Evolutionary conservation across 495 filamentous ascomycete genomes (phyloP).

Genomic region (Aspergillus mulundensis): DNA sequence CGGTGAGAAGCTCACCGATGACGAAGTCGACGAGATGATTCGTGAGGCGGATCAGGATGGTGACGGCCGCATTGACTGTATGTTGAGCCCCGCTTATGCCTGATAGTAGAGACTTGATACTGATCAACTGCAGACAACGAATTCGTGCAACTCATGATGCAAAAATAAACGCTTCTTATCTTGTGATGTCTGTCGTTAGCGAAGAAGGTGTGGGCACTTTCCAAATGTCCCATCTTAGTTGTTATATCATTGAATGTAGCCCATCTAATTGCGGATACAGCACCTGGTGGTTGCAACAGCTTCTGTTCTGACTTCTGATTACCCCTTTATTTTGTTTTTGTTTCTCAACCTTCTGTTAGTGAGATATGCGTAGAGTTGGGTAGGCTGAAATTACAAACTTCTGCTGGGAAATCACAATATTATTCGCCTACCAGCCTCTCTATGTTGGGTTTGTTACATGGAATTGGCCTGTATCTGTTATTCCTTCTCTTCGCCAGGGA

Average conservation of each 20-base stretch:
- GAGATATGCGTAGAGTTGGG: conserved; percentile 4
- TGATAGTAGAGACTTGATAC: background rate
- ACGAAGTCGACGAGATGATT: conserved; percentile 99
- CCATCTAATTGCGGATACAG: conserved; percentile 23
- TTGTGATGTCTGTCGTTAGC: conserved; percentile 28
- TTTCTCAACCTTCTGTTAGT: background rate
- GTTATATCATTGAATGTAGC: conserved; percentile 30
- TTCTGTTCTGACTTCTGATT: conserved; percentile 23
- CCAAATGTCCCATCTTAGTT: conserved; percentile 22
- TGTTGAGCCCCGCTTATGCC: conserved; percentile 10
- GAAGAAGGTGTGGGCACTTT: conserved; percentile 27
- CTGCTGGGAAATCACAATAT: conserved; percentile 4
- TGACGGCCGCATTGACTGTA: conserved; percentile 96
- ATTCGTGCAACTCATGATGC: conserved; percentile 99
- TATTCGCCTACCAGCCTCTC: background rate
- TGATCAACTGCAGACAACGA: conserved; percentile 76
- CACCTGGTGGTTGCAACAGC: conserved; percentile 27
- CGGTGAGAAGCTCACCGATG: conserved; percentile 98
- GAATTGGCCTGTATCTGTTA: background rate
- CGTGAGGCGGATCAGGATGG: conserved; percentile 98
- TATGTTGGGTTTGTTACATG: background rate
- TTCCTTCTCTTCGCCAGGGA: background rate
- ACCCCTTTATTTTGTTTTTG: conserved; percentile 14
- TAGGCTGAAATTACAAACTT: conserved; percentile 8
- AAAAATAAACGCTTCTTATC: conserved; percentile 67